Base-by-base conservation (phyloP, 169 alveolate species). In the Prorocentrum cordatum region DNA sequence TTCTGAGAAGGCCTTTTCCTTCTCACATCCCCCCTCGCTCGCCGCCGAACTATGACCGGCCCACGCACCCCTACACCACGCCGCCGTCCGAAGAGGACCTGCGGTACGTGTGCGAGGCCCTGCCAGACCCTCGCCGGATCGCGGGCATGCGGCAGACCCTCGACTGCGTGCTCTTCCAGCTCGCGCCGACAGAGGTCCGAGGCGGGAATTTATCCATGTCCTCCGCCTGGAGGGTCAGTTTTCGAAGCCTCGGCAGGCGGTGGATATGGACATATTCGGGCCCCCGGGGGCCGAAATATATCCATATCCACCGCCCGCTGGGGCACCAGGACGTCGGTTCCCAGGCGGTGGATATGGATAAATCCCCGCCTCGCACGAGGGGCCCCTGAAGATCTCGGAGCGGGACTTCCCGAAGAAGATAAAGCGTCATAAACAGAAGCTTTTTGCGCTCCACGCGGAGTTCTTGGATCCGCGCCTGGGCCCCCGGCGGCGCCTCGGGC, bases 141-240 rank as follows among this genome's bases (percentile, higher is more conserved):
- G 91, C 91, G 9, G 91, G 91, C 58, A 67, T 82, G 79, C 75
- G 91, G 33, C 91, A 82, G 58, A 82, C 91, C 26, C 71, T 82
- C 80, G 91, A 82, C 36, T 82, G 91, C 36, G 91, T 82, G 39
- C 91, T 82, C 32, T 82, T 82, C 58, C 91, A 82, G 58, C 36
- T 82, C 70, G 71, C 70, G 33, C 91, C 91, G n/a, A n/a, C n/a
- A n/a, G n/a, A n/a, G n/a, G n/a, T n/a, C n/a, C n/a, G n/a, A n/a
- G n/a, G n/a, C n/a, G n/a, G n/a, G n/a, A n/a, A n/a, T n/a, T n/a
- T n/a, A n/a, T n/a, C n/a, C n/a, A n/a, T n/a, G n/a, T n/a, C n/a
- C n/a, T n/a, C n/a, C n/a, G n/a, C 35, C n/a, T 42, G 54, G 54
- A 42, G 16, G n/a, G n/a, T 16, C 54, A 9, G 9, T 42, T 42